These are phyloP conservation scores for Amanita thiersii DNA, from an alignment of 768 basidiomycete species.

Conservation along the genomic window DNA sequence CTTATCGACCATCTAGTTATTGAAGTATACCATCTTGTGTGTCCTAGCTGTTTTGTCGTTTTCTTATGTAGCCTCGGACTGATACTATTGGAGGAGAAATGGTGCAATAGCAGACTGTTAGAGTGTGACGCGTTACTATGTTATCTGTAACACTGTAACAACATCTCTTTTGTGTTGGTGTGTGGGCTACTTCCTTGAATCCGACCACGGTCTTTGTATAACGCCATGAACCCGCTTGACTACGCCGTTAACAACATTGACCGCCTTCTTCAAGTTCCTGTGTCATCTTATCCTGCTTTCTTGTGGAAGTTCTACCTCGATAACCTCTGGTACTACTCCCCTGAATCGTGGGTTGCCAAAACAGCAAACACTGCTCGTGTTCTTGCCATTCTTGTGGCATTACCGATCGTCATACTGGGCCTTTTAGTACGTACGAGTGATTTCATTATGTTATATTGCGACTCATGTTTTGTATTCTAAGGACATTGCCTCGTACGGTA, in stretches of 20 bases:
- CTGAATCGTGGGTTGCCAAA: conserved; percentile 59
- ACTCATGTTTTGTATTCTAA: conserved; percentile 18
- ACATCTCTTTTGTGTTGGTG: too few relatives aligned
- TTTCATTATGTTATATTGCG: conserved; percentile 7
- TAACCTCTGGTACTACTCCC: conserved; percentile 56
- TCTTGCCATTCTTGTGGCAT: conserved; percentile 52
- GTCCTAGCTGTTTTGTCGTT: too few relatives aligned
- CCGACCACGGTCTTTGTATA: neutral
- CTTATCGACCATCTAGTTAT: too few relatives aligned
- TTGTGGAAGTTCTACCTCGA: conserved; percentile 57
- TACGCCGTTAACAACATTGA: conserved; percentile 22
- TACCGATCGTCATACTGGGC: conserved; percentile 50
- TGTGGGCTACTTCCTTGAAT: neutral
- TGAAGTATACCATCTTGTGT: too few relatives aligned
- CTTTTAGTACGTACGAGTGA: conserved; percentile 38
- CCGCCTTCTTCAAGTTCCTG: conserved; percentile 19
- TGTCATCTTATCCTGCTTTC: conserved; percentile 29
- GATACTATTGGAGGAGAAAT: too few relatives aligned
- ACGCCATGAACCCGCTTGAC: conserved; percentile 25
- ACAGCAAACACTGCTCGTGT: conserved; percentile 58
- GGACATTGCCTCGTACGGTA: conserved; percentile 78
- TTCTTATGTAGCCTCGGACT: too few relatives aligned
- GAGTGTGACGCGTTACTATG: too few relatives aligned
- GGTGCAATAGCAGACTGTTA: too few relatives aligned
- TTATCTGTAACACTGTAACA: too few relatives aligned